Evolutionary conservation across 2,329 filamentous ascomycete species (phyloP).

Genomic region (Arthrobotrys sinensis): DNA sequence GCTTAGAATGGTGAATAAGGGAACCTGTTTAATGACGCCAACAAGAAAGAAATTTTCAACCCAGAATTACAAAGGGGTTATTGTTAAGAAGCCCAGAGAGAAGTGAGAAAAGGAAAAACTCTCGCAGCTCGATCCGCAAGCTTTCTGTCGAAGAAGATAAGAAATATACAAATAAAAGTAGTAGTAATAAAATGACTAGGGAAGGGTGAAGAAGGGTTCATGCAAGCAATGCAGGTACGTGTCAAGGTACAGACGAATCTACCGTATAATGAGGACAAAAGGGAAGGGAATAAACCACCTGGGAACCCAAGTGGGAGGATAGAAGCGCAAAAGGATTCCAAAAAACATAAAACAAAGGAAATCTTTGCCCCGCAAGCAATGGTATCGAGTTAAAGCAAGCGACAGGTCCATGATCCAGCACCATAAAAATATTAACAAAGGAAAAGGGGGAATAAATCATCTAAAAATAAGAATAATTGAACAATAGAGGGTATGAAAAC

Average conservation of each 20-base stretch:
- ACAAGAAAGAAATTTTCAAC: slow-evolving; percentile 26
- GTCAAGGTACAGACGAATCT: slow-evolving; percentile 44
- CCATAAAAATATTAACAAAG: slow-evolving; percentile 53
- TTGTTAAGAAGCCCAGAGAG: slow-evolving; percentile 11
- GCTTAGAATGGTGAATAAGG: slow-evolving; percentile 20
- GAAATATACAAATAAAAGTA: slow-evolving; percentile 45
- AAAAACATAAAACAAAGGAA: slow-evolving; percentile 51
- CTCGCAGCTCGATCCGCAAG: slow-evolving; percentile 13
- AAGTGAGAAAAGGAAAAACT: slow-evolving; percentile 8
- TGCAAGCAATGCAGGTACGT: slow-evolving; percentile 37
- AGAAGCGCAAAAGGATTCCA: slow-evolving; percentile 25
- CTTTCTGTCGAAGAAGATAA: slow-evolving; percentile 44
- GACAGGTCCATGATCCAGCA: slow-evolving; percentile 56
- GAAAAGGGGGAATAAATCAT: slow-evolving; percentile 34
- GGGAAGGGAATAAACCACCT: slow-evolving; percentile 11
- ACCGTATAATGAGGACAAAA: slow-evolving; percentile 50
- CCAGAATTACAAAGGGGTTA: slow-evolving; percentile 45
- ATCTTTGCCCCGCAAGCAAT: slow-evolving; percentile 53
- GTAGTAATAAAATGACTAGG: slow-evolving; percentile 8
- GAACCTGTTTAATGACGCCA: slow-evolving; percentile 50
- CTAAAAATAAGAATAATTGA: slow-evolving; percentile 5
- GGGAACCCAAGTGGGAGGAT: slow-evolving; percentile 10
- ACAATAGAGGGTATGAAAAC: slow-evolving; percentile 18
- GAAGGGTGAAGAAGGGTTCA: not conserved
- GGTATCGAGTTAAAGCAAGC: slow-evolving; percentile 48